These are phyloP conservation scores for Nemania diffusa DNA, from an alignment of 2,329 filamentous ascomycete genomes.

Conservation along the genomic window DNA sequence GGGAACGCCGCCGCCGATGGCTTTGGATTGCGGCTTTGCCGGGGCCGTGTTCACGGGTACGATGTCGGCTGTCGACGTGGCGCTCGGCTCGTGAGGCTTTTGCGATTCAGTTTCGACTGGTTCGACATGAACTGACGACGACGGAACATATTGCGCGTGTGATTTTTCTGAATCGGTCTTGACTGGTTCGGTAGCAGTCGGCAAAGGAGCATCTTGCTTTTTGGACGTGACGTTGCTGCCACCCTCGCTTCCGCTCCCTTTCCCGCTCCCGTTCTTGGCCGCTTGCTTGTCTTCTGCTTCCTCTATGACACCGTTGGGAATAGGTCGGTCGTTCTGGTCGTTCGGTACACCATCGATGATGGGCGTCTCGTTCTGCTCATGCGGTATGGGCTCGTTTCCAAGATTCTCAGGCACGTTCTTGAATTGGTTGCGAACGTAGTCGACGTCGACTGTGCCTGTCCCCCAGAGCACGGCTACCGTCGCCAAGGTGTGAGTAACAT, in stretches of 20 bases:
- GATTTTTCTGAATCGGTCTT: slow-evolving; percentile 10
- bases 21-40: slow-evolving; percentile 7
- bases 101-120: slow-evolving; percentile 2
- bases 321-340: slow-evolving; percentile 33
- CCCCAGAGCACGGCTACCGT: slow-evolving; percentile 33
- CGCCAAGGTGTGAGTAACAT: slow-evolving; percentile 15
- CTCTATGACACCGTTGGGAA: slow-evolving; percentile 34
- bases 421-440: slow-evolving; percentile 34
- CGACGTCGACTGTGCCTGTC: slow-evolving; percentile 35
- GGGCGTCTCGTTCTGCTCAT: slow-evolving; percentile 22
- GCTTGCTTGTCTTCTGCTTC: slow-evolving; percentile 5
- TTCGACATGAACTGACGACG: background rate
- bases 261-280: background rate
- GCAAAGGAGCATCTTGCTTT: background rate
- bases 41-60: slow-evolving; percentile 8
- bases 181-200: background rate
- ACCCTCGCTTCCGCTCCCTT: no score
- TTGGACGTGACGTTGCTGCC: background rate
- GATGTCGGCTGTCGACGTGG: background rate
- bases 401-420: slow-evolving; percentile 12
- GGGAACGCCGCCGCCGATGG: slow-evolving; percentile 37
- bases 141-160: background rate
- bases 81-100: background rate
- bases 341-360: slow-evolving; percentile 38
- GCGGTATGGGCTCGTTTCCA: slow-evolving; percentile 28